Evolutionary conservation across 441 rosid genomes (phyloP).

Genomic region (Capsella rubella): DNA sequence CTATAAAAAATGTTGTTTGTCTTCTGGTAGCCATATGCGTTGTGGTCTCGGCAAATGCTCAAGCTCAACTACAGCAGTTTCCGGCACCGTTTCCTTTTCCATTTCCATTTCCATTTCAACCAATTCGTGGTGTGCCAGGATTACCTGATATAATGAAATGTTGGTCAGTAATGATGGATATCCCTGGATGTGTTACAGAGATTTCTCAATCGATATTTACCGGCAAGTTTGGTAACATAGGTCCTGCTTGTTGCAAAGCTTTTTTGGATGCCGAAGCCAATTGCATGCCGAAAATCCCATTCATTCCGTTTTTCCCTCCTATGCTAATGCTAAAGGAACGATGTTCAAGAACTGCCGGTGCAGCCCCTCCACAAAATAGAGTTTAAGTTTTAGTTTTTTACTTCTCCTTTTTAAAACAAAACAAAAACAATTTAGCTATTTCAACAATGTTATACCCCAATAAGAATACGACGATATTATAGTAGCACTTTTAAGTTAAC

Average conservation of each 20-base stretch:
- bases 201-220: constrained; percentile 4
- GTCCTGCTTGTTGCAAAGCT: constrained; percentile 7
- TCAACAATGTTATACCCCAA: neutral
- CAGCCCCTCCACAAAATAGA: neutral
- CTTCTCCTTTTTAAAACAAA: too few species aligned
- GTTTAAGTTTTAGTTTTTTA: neutral
- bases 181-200: constrained; percentile 8
- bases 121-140: neutral
- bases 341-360: neutral
- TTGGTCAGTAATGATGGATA: constrained; percentile 7
- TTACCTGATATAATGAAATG: neutral
- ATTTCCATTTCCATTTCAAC: neutral
- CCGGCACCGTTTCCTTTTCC: neutral
- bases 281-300: neutral
- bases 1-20: neutral
- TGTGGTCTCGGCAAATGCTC: constrained; percentile 24
- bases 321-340: constrained; percentile 5
- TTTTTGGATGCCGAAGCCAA: neutral
- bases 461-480: neutral
- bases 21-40: neutral
- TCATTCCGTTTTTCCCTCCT: neutral
- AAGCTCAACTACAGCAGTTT: constrained; percentile 29
- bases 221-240: neutral
- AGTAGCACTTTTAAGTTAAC: neutral
- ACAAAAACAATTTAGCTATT: neutral